Base-by-base conservation (phyloP, 352 stramenopile genomes). In the Pythium brachiatum region DNA sequence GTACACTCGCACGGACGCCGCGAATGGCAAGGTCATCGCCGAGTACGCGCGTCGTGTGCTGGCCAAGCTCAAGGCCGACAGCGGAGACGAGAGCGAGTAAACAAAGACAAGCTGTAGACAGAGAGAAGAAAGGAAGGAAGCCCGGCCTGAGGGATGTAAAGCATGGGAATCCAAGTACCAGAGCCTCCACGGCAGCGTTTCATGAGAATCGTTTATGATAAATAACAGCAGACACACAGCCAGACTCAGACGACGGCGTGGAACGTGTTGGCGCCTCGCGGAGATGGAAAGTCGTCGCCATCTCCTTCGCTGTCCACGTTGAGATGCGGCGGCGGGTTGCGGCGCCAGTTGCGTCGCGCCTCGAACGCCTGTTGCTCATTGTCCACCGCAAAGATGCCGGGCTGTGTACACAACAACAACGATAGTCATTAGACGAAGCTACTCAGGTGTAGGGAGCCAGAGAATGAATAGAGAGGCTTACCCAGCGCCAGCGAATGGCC, bases 21-120 rank as follows among this genome's bases (percentile, higher is more conserved):
- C 70, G 2, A 81, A 93, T 53, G 83, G 77, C 66, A 95, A 95
- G 68, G 74, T 96, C 63, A 90, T 96, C 70, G 73, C 77, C 32
- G 88, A 95, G 71, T 97, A 97, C 70, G 71, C 82, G 23, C 88
- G 88, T 48, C 84, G 88, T 62, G 89, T 97, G 66, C 66, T 97
- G 41, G 78, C 78, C 52, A 97, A 96, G 72, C 76, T 97, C 55
- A 91, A 90, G 70, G 66, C 79, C 16, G 87, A 95, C 61, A 96
- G 86, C 36, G 86, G 85, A 36, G 83, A 93, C 57, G 83, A 94
- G 69, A 90, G 82, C 62, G 77, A 87, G 23, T 92, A 87, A 36
- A 53, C 5, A 36, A 12, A 39, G 41, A n/a, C 27, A 43, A 26
- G 26, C 27, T 38, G 47, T 53, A 26, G 41, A 27, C 13, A 34